Conservation (phyloP, 2,329 filamentous ascomycete species). For the Penicillium sp. region DNA sequence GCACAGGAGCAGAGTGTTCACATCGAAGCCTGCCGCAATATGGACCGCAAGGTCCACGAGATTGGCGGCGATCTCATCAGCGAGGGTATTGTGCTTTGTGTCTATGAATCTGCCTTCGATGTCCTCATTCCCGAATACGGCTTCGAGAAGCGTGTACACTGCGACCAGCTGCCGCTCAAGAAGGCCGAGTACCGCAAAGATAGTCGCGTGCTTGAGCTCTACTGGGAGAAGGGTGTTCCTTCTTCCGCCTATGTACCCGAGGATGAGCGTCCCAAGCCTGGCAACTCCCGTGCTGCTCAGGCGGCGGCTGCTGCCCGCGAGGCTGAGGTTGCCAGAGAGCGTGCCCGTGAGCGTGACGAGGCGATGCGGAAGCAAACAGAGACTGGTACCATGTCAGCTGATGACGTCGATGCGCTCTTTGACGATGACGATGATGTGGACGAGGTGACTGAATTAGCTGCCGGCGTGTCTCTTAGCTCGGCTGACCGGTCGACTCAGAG, state of each 20-base stretch:
- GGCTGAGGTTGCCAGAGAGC: constrained; percentile 77
- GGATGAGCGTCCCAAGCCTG: constrained; percentile 88
- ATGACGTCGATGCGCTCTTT: constrained; percentile 93
- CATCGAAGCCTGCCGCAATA: constrained; percentile 92
- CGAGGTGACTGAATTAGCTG: constrained; percentile 86
- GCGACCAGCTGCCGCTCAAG: constrained; percentile 92
- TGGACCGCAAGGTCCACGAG: constrained; percentile 88
- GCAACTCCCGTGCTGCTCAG: constrained; percentile 70
- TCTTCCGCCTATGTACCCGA: constrained; percentile 95
- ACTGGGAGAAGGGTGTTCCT: constrained; percentile 99
- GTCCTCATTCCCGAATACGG: constrained; percentile 97
- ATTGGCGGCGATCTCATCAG: constrained; percentile 88
- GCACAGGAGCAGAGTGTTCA: constrained; percentile 99
- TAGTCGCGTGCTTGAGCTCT: constrained; percentile 88
- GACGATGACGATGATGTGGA: constrained; percentile 87
- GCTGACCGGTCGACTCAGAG: constrained; percentile 87
- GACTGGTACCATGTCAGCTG: constrained; percentile 88
- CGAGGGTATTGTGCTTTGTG: constrained; percentile 92
- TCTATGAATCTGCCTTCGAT: constrained; percentile 98
- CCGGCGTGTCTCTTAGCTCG: constrained; percentile 77
- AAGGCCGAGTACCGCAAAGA: constrained; percentile 99
- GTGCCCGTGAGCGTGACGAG: constrained; percentile 84
- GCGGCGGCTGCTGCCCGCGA: constrained; percentile 74
- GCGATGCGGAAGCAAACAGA: constrained; percentile 90
- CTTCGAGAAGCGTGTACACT: constrained; percentile 99